Evolutionary conservation across 352 stramenopile species (phyloP), one percentile per base, ranked within the genome.

Genomic region (Elongisporangium anandrum): DNA sequence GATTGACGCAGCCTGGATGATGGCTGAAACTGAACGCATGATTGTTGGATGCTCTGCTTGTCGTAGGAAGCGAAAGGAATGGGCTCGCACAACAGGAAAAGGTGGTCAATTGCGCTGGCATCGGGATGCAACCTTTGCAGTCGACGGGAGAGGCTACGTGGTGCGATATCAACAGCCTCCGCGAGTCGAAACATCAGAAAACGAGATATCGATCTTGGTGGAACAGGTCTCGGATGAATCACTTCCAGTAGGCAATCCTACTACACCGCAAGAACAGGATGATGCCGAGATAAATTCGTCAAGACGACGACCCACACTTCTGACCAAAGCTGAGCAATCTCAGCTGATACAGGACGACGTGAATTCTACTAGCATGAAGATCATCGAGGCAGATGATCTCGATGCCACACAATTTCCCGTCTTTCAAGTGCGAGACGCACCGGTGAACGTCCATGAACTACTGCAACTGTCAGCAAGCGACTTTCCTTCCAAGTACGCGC

Each of bases 401-500:
- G 29, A 41, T 41, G 29, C 29, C 29, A 9, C 24, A 3, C 29
- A 41, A 13, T 41, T 41, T 41, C 29, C 29, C 9, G 9, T 41
- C 4, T 2, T 41, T 41, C 29, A 41, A 9, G 29, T 2, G 4
- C 29, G 29, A 41, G 9, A 41, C 29, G 2, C 9, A 15, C 29
- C 29, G 29, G 1, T 41, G 29, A 41, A 41, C 9, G 29, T 41
- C 13, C 29, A 41, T 13, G 29, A 41, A 15, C 13, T 55, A 7
- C 50, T 79, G 17, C 61, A 70, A 17, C 26, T 79, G 9, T 54
- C 72, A 3, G 34, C 59, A 19, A 81, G 64, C 52, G 80, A 90
- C 56, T 92, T 90, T 41, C 80, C 82, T 16, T 79, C 75, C 34
- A 90, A 90, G 54, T 90, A 84, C 49, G 78, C 83, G 1, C 75